Evolutionary conservation across 768 basidiomycete species (phyloP), one percentile per base, ranked within the genome.

Genomic region (Pulveroboletus sp.): DNA sequence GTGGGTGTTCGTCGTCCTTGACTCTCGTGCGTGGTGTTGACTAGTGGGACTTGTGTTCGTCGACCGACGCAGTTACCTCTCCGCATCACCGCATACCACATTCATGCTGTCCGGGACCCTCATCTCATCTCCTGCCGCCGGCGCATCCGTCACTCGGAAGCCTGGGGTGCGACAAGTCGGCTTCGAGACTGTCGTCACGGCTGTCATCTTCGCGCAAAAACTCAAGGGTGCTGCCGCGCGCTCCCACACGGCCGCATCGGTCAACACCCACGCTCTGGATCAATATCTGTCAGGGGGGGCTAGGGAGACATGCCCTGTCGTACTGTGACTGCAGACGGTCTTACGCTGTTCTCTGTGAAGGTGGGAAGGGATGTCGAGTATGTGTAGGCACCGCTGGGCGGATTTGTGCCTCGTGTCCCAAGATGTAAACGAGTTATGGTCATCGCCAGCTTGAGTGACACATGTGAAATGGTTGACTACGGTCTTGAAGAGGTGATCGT

Each of bases 101-200:
- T 15, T 8, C 21, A 49, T 51, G 30, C 12, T 38, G 39, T 47
- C 52, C 39, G 36, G 40, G 46, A 32, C 43, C 14, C 37, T 15
- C 26, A 43, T 49, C 18, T 35, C 45, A 10, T 44, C 50, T 30
- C 24, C 33, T 18, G 36, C 31, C 17, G 8, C 49, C 24, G 17
- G 17, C 41, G 26, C 43, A n/a, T 24, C 58, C 36, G 14, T 37
- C n/a, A 8, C 36, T n/a, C 35, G 6, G 10, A 26, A 49, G 15
- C 39, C 44, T 6, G 42, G 43, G 26, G 46, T 8, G 37, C 56
- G 58, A 11, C 50, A 47, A 32, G 58, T 60, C 32, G 50, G 61
- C 39, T 62, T 62, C 17, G 55, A 60, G 51, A 62, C 58, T 14
- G 61, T 51, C 6, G 61, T 62, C 33, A 57, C 49, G 15, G 61